These are phyloP conservation scores for Alectoria sarmentosa DNA, from an alignment of 495 filamentous ascomycete genomes.

Conservation along the genomic window DNA sequence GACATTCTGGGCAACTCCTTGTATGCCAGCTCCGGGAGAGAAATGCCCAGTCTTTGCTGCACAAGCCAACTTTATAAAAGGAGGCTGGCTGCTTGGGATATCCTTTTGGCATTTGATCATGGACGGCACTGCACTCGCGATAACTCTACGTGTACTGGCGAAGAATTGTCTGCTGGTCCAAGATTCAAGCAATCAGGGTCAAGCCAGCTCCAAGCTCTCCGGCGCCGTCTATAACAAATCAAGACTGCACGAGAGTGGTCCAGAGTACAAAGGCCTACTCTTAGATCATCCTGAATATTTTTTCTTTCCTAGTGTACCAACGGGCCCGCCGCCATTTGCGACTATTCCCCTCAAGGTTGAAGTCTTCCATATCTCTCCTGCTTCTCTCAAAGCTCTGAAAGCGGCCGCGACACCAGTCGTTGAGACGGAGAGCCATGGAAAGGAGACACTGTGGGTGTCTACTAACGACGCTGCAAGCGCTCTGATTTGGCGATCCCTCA, in stretches of 20 bases:
- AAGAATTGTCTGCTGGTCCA: conserved; percentile 29
- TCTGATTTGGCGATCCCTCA: conserved; percentile 1
- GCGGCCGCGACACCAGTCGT: neutral
- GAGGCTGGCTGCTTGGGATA: conserved; percentile 28
- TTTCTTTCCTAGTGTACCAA: conserved; percentile 2
- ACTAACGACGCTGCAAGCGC: conserved; percentile 3
- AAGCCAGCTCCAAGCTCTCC: neutral
- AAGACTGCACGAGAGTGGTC: neutral
- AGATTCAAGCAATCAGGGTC: neutral
- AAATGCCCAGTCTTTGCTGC: conserved; percentile 28
- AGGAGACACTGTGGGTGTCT: conserved; percentile 1
- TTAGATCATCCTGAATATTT: conserved; percentile 7
- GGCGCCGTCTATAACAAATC: neutral
- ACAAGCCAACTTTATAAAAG: conserved; percentile 37
- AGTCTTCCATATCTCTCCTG: conserved; percentile 9
- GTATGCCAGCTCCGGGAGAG: conserved; percentile 32
- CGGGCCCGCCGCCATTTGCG: neutral
- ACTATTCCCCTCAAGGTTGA: neutral
- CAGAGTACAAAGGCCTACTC: conserved; percentile 5
- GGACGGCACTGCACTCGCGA: conserved; percentile 31
- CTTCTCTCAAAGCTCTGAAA: conserved; percentile 4
- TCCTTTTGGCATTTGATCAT: conserved; percentile 33
- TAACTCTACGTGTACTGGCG: conserved; percentile 34
- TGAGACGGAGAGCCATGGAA: neutral
- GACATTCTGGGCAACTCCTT: conserved; percentile 28